phyloP scores from a whole-genome alignment of 495 filamentous ascomycete genomes.

The Penicillium roqueforti region DNA sequence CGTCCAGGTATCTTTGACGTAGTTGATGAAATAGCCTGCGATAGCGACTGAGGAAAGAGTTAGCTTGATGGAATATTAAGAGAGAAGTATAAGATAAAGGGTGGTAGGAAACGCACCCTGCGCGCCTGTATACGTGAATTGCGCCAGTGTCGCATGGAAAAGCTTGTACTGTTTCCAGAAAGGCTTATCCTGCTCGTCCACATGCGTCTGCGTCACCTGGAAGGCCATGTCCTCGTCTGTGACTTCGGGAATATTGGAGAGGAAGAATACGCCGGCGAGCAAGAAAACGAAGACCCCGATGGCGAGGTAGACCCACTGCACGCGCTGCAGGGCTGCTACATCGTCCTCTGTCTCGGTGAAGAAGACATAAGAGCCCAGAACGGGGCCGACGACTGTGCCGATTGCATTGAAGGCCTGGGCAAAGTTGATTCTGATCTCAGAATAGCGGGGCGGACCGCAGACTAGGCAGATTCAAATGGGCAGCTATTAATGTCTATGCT shows the following conservation, averaged over 20 bases:
- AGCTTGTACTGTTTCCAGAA: slow-evolving; percentile 52
- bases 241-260: slow-evolving; percentile 50
- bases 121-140: slow-evolving; percentile 71
- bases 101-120: slow-evolving; percentile 40
- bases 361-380: slow-evolving; percentile 66
- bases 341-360: slow-evolving; percentile 54
- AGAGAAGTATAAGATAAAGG: not conserved
- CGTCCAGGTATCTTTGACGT: slow-evolving; percentile 40
- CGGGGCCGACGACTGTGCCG: slow-evolving; percentile 60
- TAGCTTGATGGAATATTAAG: not conserved
- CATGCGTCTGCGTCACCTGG: slow-evolving; percentile 44
- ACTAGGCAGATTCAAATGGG: slow-evolving; percentile 29
- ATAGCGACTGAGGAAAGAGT: slow-evolving; percentile 48
- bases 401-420: slow-evolving; percentile 67
- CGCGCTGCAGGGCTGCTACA: slow-evolving; percentile 44
- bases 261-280: slow-evolving; percentile 47
- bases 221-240: slow-evolving; percentile 56
- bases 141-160: slow-evolving; percentile 59
- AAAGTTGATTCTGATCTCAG: slow-evolving; percentile 59
- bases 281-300: slow-evolving; percentile 68
- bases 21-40: slow-evolving; percentile 63
- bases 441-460: slow-evolving; percentile 48
- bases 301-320: slow-evolving; percentile 74
- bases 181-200: slow-evolving; percentile 40
- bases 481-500: not conserved